phyloP scores from a whole-genome alignment of 1,284 basidiomycete species.

The Cryptococcus sp. region DNA sequence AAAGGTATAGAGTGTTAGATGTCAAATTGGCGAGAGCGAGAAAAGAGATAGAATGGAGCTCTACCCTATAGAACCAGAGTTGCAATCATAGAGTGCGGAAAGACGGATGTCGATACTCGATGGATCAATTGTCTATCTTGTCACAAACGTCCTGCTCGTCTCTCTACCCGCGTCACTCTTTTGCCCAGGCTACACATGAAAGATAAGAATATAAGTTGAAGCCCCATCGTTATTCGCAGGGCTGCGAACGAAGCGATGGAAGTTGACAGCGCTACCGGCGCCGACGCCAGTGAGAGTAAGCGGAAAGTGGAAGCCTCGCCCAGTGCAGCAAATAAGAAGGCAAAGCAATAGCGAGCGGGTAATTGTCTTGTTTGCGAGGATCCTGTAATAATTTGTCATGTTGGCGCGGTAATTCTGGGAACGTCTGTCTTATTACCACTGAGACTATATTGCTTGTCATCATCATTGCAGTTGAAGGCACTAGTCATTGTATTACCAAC shows the following conservation, averaged over 20 bases:
- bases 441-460: too few relatives aligned
- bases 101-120: neutral
- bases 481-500: neutral
- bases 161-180: neutral
- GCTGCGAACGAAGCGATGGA: constrained; percentile 8
- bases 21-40: neutral
- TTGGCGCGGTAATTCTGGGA: too few relatives aligned
- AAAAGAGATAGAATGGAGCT: neutral
- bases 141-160: neutral
- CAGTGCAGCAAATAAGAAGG: constrained; percentile 5
- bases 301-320: neutral
- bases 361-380: neutral
- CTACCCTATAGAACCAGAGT: constrained; percentile 5
- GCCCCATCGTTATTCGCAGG: constrained; percentile 3
- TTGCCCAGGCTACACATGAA: neutral
- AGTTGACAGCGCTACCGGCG: neutral
- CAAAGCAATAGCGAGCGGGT: neutral
- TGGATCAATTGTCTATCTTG: neutral
- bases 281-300: neutral
- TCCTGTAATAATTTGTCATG: neutral
- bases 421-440: too few relatives aligned
- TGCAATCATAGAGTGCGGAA: constrained; percentile 13
- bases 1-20: neutral
- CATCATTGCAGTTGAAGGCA: neutral
- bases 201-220: constrained; percentile 1